A percentile compares a stretch with the other conserved stretches of the same genome.
These are phyloP conservation scores for Nemania sp. DNA, from an alignment of 2,329 filamentous ascomycete species.

Conservation along the genomic window DNA sequence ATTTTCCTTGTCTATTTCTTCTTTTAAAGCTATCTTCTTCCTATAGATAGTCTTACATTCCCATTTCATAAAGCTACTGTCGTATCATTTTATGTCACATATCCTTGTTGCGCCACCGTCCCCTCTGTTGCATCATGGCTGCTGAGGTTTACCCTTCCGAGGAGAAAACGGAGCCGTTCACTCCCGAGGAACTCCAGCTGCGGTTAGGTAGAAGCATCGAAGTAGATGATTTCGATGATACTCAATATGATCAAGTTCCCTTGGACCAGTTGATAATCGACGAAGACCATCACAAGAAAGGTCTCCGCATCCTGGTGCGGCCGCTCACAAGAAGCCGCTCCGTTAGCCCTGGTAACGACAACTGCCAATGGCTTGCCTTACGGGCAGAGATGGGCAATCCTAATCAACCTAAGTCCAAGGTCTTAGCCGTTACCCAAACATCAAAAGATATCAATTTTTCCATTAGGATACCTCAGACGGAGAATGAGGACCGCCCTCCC, in stretches of 20 bases:
- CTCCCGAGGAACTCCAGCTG: conserved; percentile 66
- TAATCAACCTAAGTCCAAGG: conserved; percentile 65
- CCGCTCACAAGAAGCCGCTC: conserved; percentile 66
- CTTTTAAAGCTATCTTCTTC: conserved; percentile 32
- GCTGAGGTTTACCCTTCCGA: conserved; percentile 59
- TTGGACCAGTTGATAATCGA: conserved; percentile 65
- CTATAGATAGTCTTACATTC: conserved; percentile 21
- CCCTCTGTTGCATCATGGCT: conserved; percentile 56
- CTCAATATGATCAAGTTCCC: conserved; percentile 60
- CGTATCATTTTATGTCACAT: conserved; percentile 31
- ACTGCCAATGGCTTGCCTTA: conserved; percentile 68
- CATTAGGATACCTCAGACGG: conserved; percentile 64
- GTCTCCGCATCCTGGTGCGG: conserved; percentile 68
- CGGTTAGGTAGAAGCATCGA: conserved; percentile 60
- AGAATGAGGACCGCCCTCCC: conserved; percentile 59
- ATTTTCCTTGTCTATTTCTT: conserved; percentile 32
- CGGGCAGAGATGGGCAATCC: conserved; percentile 65
- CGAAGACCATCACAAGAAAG: conserved; percentile 65
- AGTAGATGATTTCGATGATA: conserved; percentile 57
- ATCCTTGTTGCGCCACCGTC: conserved; percentile 24
- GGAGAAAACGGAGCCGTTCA: conserved; percentile 70
- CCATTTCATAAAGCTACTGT: conserved; percentile 14
- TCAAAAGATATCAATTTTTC: conserved; percentile 70
- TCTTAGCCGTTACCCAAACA: conserved; percentile 71
- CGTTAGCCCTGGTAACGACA: conserved; percentile 67